phyloP scores from a whole-genome alignment of 768 basidiomycete species.

The Lentinus brumalis region DNA sequence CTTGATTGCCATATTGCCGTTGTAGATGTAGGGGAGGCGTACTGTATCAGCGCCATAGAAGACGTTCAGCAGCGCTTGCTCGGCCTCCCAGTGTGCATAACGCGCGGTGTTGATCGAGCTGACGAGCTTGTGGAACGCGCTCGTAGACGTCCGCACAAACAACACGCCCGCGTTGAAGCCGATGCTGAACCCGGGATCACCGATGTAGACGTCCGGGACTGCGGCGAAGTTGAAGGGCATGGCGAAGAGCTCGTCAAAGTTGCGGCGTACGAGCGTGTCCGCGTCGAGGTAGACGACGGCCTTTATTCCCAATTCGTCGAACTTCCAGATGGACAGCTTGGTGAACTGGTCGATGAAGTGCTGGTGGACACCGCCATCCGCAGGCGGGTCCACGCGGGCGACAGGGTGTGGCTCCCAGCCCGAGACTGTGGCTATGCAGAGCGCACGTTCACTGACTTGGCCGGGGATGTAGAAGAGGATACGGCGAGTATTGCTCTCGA shows the following conservation, averaged over 20 bases:
- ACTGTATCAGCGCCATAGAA: conserved; percentile 36
- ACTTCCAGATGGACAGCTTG: conserved; percentile 40
- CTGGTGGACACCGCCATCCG: conserved; percentile 34
- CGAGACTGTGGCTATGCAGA: conserved; percentile 37
- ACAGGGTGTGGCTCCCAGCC: conserved; percentile 40
- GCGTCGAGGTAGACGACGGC: conserved; percentile 40
- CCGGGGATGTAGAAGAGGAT: conserved; percentile 33
- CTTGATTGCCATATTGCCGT: conserved; percentile 41
- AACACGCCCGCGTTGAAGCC: conserved; percentile 42
- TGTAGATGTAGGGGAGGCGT: conserved; percentile 41
- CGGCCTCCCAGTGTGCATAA: conserved; percentile 35
- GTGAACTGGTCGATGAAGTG: conserved; percentile 44
- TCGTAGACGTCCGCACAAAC: conserved; percentile 31
- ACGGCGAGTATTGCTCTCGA: conserved; percentile 31
- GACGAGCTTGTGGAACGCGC: conserved; percentile 30
- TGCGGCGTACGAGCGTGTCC: conserved; percentile 40
- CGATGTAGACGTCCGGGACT: conserved; percentile 38
- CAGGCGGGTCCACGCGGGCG: conserved; percentile 37
- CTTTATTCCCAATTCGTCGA: conserved; percentile 34
- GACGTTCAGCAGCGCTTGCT: conserved; percentile 41
- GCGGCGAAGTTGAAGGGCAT: conserved; percentile 42
- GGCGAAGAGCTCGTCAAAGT: conserved; percentile 44
- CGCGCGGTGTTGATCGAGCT: conserved; percentile 33
- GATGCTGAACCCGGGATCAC: conserved; percentile 34
- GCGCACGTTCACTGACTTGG: conserved; percentile 36